Evolutionary conservation across 2,329 filamentous ascomycete species (phyloP).

Genomic region (Curvularia sp.): DNA sequence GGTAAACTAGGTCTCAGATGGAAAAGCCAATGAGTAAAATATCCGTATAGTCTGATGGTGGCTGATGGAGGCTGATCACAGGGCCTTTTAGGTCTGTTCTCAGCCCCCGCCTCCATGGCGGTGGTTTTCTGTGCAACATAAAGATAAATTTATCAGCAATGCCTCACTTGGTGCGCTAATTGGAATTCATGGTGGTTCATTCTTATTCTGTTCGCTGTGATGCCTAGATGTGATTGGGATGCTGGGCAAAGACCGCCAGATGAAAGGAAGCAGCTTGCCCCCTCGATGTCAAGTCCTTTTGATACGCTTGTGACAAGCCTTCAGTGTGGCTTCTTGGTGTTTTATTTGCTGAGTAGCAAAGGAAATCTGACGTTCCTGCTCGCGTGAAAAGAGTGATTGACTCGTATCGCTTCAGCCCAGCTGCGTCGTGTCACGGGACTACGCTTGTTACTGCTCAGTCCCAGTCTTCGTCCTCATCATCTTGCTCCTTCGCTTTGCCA

Average conservation of each 20-base stretch:
- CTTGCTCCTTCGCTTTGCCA: slow-evolving; percentile 41
- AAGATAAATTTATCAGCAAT: not conserved
- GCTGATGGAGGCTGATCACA: not conserved
- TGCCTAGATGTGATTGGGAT: not conserved
- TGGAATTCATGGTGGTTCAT: not conserved
- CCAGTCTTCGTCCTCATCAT: slow-evolving; percentile 61
- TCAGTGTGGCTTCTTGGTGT: not conserved
- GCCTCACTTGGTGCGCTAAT: not conserved
- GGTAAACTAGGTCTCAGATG: not conserved
- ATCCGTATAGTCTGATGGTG: not conserved
- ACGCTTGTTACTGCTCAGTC: slow-evolving; percentile 42
- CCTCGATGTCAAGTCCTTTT: not conserved
- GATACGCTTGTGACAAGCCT: not conserved
- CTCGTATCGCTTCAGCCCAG: not conserved
- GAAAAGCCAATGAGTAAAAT: not conserved
- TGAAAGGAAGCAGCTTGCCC: not conserved
- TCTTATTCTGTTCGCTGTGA: not conserved
- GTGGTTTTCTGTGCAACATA: not conserved
- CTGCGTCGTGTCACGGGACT: not conserved
- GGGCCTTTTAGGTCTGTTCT: not conserved
- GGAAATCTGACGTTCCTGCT: not conserved
- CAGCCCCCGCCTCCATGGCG: not conserved
- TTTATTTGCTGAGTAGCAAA: not conserved
- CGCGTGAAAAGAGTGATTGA: not conserved
- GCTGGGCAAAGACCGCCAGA: not conserved